Conservation (phyloP, 106 monocot genomes). For the Dendrobium huoshanense region DNA sequence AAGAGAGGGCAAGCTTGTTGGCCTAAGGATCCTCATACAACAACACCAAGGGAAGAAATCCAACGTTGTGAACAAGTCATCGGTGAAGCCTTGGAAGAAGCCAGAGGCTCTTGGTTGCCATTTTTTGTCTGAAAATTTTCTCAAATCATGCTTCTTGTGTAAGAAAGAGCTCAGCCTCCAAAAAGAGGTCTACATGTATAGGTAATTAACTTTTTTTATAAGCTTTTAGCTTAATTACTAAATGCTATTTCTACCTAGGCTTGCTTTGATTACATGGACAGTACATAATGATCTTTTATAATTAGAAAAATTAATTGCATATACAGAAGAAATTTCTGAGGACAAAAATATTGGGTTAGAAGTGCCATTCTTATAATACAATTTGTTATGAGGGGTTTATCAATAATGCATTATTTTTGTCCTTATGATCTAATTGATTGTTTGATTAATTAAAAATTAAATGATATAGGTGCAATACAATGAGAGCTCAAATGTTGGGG, state of each 20-base stretch:
- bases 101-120: background rate
- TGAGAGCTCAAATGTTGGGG: no score
- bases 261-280: background rate
- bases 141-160: constrained; percentile 23
- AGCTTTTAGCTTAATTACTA: background rate
- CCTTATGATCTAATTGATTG: no score
- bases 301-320: background rate
- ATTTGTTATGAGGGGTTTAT: no score
- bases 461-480: no score
- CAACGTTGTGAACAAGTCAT: constrained; percentile 2
- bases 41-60: background rate
- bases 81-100: background rate
- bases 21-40: constrained; percentile 22
- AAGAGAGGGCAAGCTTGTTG: constrained; percentile 2
- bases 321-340: no score
- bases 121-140: background rate
- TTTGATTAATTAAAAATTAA: no score
- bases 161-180: constrained; percentile 16
- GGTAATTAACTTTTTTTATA: constrained; percentile 10
- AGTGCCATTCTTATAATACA: no score
- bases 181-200: constrained; percentile 31
- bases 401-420: no score
- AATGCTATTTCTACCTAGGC: background rate
- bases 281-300: background rate
- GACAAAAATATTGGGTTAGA: no score